Base-by-base conservation (phyloP, 305 asterid genomes). In the Lippia alba region DNA sequence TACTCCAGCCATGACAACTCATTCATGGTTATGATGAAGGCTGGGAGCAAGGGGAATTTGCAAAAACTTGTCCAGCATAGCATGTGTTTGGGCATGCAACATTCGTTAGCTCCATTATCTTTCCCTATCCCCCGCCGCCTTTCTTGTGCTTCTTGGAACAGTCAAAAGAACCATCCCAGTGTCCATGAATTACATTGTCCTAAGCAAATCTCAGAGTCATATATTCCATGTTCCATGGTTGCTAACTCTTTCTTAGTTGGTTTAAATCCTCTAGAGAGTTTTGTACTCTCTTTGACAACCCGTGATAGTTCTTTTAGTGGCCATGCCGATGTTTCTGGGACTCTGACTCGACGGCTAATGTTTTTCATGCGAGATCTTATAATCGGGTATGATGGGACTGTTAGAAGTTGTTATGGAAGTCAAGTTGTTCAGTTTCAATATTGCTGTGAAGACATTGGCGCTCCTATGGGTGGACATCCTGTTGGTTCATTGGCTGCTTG, bases 21-120 rank as follows among this genome's bases (percentile, higher is more conserved):
- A 3, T 73, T 90, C 65, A 61, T 95, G 54, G 80, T 85, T 65
- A 95, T 95, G 99, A 67, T 95, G 39, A 95, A 86, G 80, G 94
- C 99, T 61, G 99, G 98, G 72, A 95, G 99, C 84, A 95, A 95
- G 76, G 99, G 99, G 30, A 95, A 89, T 78, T 57, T 90, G 75
- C 88, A 80, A 71, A 95, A 95, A 63, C 68, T 95, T 48, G 95
- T 87, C 69, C 99, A 92, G 77, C 99, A 95, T 54, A 84, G 96
- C 79, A 84, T 95, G 96, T 90, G 96, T 63, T 71, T 95, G 66
- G 99, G 99, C 30, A 78, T 92, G 83, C 97, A 92, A 79, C 96
- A 95, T 79, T 82, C 98, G 0, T 54, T 84, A 54, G 81, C 89
- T 69, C 89, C 94, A 16, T 61, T 95, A 61, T 87, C 99, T 3